These are phyloP conservation scores for Phytophthora hybrid DNA, from an alignment of 352 stramenopile genomes.

Conservation along the genomic window DNA sequence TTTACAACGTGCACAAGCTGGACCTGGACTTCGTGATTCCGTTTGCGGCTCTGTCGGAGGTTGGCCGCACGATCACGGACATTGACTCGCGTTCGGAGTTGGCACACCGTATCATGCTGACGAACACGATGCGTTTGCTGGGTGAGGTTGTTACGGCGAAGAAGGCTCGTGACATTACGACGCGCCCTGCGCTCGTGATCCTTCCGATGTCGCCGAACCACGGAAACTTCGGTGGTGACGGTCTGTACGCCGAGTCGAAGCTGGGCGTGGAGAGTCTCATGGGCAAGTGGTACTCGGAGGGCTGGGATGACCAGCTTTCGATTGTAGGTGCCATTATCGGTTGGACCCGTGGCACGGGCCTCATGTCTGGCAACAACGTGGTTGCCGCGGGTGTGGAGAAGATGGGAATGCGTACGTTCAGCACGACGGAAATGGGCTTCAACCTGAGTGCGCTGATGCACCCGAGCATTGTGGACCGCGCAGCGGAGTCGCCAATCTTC, in stretches of 20 bases:
- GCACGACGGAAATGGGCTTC: constrained; percentile 90
- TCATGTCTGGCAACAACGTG: constrained; percentile 92
- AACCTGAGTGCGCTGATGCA: constrained; percentile 88
- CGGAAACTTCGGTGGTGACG: constrained; percentile 87
- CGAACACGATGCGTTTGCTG: constrained; percentile 85
- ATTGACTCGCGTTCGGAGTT: constrained; percentile 85
- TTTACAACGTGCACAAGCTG: constrained; percentile 84
- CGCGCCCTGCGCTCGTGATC: constrained; percentile 79
- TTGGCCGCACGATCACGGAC: constrained; percentile 79
- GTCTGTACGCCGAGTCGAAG: constrained; percentile 91
- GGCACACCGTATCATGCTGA: constrained; percentile 90
- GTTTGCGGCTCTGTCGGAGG: constrained; percentile 87
- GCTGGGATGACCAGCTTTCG: constrained; percentile 88
- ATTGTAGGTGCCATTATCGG: constrained; percentile 88
- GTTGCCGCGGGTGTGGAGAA: constrained; percentile 84
- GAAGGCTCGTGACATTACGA: constrained; percentile 71
- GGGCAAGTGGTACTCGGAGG: constrained; percentile 89
- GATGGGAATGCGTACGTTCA: constrained; percentile 87
- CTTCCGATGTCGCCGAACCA: constrained; percentile 89
- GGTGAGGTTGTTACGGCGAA: constrained; percentile 84
- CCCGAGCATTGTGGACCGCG: constrained; percentile 76
- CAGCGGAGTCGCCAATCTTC: constrained; percentile 76
- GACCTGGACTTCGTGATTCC: constrained; percentile 90
- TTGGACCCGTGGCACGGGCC: constrained; percentile 87
- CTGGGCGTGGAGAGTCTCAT: constrained; percentile 87